phyloP scores from a whole-genome alignment of 2,329 filamentous ascomycete species.

The Camptophora hylomeconis region DNA sequence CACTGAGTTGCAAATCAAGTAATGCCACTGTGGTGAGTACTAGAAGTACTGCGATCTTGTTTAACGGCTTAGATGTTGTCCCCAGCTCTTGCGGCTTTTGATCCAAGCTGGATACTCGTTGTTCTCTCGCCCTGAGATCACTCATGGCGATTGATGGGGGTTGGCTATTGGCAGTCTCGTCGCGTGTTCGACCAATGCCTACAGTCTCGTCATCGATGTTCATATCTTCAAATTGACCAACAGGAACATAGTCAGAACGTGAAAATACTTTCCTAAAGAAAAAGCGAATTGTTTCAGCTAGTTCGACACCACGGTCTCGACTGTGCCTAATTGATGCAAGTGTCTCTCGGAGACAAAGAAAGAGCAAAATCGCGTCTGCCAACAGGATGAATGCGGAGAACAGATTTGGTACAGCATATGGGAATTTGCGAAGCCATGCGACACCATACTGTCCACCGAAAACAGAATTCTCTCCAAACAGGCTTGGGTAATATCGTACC shows the following conservation, averaged over 20 bases:
- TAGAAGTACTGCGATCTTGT: constrained; percentile 29
- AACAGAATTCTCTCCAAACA: constrained; percentile 48
- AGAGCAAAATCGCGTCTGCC: constrained; percentile 41
- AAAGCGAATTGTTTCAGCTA: constrained; percentile 12
- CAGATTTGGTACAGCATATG: constrained; percentile 57
- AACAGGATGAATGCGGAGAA: constrained; percentile 49
- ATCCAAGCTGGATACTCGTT: no score
- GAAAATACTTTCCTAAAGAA: constrained; percentile 8
- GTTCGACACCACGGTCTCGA: constrained; percentile 9
- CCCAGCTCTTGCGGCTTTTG: background rate
- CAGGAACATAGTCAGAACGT: constrained; percentile 11
- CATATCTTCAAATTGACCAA: constrained; percentile 7
- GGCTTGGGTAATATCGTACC: constrained; percentile 44
- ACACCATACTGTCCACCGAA: constrained; percentile 45
- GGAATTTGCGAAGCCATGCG: constrained; percentile 49
- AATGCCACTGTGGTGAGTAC: constrained; percentile 52
- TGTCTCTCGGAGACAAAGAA: constrained; percentile 50
- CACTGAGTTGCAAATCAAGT: constrained; percentile 59
- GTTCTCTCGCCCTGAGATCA: constrained; percentile 4
- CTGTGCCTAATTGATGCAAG: constrained; percentile 19
- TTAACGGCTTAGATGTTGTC: constrained; percentile 4
- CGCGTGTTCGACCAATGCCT: no score
- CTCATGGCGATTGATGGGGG: constrained; percentile 3
- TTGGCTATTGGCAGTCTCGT: constrained; percentile 1
- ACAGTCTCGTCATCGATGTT: no score